Base-by-base conservation (phyloP, 1,139 yeast species). In the Candida neerlandica region DNA sequence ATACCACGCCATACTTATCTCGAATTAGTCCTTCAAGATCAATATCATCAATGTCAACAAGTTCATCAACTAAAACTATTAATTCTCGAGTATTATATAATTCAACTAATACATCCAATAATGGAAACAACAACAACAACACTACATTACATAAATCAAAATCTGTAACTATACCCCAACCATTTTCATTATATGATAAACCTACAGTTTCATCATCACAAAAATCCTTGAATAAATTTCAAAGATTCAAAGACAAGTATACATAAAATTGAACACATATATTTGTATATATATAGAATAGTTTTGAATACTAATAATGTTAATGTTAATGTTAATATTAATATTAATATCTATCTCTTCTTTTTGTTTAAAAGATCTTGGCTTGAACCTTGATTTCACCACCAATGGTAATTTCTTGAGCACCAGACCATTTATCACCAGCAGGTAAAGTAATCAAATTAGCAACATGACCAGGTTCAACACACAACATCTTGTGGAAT, bases 381-480 rank as follows among this genome's bases (percentile, higher is more conserved):
- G 75, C 58, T 55, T 76, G 81, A 34, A 76, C 71, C 51, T 69
- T 70, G 55, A 76, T 76, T 18, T 75, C 78, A 6, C 80, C 81
- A 3, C 77, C 76, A 41, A 65, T 43, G n/a, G 62, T 57, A 49
- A 72, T 55, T 27, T 57, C 63, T 57, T 73, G 78, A n/a, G 67
- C 61, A n/a, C 67, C 77, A 16, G 58, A 42, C 96, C 96, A 92
- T 54, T 77, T 77, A 53, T 77, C 78, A 47, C 94, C 95, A 11
- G 94, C 82, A 44, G 72, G 64, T 60, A 94, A 75, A 16, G 67
- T 70, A 41, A 81, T 73, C 64, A 88, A 86, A 44, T 84, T 82
- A 51, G 82, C 78, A 41, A 94, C 98, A 57, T 85, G 78, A 37
- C 99, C 99, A 2, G 97, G 95, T 69, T 94, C 99, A 49, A 94